phyloP scores from a whole-genome alignment of 352 stramenopile species.

The Phytophthora europaea region DNA sequence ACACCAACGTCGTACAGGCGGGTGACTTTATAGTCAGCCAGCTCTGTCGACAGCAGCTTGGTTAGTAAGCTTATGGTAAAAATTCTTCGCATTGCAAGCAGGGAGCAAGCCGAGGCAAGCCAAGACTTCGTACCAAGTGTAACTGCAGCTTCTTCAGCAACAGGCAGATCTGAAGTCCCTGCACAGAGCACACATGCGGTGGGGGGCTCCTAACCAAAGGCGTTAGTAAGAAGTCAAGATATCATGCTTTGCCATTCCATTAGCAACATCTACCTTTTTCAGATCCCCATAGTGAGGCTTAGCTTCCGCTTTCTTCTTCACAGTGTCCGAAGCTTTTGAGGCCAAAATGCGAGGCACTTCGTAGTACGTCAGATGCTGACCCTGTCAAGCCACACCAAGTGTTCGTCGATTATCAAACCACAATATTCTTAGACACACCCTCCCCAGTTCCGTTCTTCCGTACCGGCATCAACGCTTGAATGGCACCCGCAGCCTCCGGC shows the following conservation, averaged over 20 bases:
- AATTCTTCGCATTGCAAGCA: background rate
- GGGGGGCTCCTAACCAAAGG: conserved; percentile 17
- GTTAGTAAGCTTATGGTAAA: conserved; percentile 7
- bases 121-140: conserved; percentile 75
- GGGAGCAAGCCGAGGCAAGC: background rate
- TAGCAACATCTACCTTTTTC: conserved; percentile 25
- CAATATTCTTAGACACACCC: background rate
- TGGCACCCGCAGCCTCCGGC: conserved; percentile 46
- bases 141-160: conserved; percentile 97
- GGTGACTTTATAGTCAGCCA: conserved; percentile 86
- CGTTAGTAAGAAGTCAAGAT: conserved; percentile 1
- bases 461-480: conserved; percentile 56
- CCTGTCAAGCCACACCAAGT: conserved; percentile 24
- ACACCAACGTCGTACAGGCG: conserved; percentile 95
- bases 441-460: conserved; percentile 1
- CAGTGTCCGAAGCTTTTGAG: conserved; percentile 44
- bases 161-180: conserved; percentile 96
- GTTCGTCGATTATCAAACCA: background rate
- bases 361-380: conserved; percentile 69
- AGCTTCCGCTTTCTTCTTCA: background rate
- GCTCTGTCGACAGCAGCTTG: conserved; percentile 60
- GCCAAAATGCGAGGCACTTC: conserved; percentile 77
- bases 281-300: background rate
- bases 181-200: conserved; percentile 92
- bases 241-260: background rate